Evolutionary conservation across 306 rosid species (phyloP), one percentile per base, ranked within the genome.

Genomic region (Cotoneaster glaucophyllus): DNA sequence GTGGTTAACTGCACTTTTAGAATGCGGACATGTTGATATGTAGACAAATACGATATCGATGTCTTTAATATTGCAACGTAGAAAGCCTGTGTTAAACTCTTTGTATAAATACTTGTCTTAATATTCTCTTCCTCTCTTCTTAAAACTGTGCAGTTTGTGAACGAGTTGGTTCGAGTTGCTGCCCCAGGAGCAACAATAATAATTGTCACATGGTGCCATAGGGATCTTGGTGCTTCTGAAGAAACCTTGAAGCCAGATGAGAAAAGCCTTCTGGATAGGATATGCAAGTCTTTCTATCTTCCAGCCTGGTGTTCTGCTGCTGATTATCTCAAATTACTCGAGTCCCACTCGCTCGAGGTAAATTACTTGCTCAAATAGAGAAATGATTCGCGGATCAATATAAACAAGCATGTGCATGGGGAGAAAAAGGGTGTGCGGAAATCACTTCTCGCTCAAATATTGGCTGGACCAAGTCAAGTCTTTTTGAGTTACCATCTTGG

Each of bases 241-340:
- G 24, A 81, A 24, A 77, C 92, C 43, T 70, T 95, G 79, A 71
- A 83, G 74, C 85, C 88, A 41, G 91, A 92, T 90, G 98, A 95
- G 87, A 63, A 83, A 43, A 62, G 77, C 56, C 96, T 90, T 25
- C 81, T 95, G 69, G 83, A 90, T 69, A 92, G 70, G 90, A 95
- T 95, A 29, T 89, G 98, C 31, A 87, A 83, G 81, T 83, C 85
- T 26, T 95, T 65, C 79, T 95, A 90, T 83, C 98, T 95, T 67
- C 98, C 98, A 21, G 93, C 92, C 2, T 95, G 98, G 98, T 92
- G 97, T 79, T 92, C 98, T 50, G 79, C 98, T 69, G 77, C 93
- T 69, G 92, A 95, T 73, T 95, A 95, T 70, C 77, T 95, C 86
- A 72, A 24, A 54, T 70, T 92, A 74, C 90, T 90, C 0, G 62